Evolutionary conservation across 768 basidiomycete genomes (phyloP).

Genomic region (Ramaria rubella): DNA sequence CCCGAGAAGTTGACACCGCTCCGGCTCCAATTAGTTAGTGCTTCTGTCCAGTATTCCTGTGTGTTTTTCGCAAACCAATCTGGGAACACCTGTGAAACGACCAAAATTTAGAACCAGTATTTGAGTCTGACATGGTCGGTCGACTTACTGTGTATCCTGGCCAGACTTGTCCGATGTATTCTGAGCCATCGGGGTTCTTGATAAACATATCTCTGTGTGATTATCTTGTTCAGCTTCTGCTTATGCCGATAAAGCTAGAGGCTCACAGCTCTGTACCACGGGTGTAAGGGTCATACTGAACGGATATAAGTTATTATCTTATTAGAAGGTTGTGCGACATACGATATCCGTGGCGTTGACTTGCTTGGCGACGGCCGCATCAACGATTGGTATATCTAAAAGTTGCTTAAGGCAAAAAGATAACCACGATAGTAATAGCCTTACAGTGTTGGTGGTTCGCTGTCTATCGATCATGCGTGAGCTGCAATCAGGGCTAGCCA

Average conservation of each 20-base stretch:
- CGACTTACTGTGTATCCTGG: conserved; percentile 58
- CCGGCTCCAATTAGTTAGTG: conserved; percentile 47
- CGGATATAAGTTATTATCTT: background rate
- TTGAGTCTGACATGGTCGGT: background rate
- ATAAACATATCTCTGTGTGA: conserved; percentile 55
- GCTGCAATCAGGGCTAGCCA: conserved; percentile 13
- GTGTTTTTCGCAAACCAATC: conserved; percentile 55
- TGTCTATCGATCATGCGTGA: conserved; percentile 20
- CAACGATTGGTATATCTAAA: conserved; percentile 63
- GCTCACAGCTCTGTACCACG: conserved; percentile 52
- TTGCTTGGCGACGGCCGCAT: conserved; percentile 52
- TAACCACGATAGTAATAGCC: conserved; percentile 5
- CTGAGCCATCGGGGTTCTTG: conserved; percentile 66
- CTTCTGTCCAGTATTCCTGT: conserved; percentile 55
- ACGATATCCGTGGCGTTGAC: conserved; percentile 59
- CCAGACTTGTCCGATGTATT: conserved; percentile 74
- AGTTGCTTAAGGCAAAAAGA: background rate
- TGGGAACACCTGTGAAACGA: conserved; percentile 42
- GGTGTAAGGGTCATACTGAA: conserved; percentile 61
- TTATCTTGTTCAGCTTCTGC: background rate
- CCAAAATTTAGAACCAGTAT: background rate
- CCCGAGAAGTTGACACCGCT: conserved; percentile 54
- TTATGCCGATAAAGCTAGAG: background rate
- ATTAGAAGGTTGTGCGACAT: conserved; percentile 21
- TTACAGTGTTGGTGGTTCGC: conserved; percentile 44